Evolutionary conservation across 805 yeast species (phyloP).

Genomic region (Starmerella sp.): DNA sequence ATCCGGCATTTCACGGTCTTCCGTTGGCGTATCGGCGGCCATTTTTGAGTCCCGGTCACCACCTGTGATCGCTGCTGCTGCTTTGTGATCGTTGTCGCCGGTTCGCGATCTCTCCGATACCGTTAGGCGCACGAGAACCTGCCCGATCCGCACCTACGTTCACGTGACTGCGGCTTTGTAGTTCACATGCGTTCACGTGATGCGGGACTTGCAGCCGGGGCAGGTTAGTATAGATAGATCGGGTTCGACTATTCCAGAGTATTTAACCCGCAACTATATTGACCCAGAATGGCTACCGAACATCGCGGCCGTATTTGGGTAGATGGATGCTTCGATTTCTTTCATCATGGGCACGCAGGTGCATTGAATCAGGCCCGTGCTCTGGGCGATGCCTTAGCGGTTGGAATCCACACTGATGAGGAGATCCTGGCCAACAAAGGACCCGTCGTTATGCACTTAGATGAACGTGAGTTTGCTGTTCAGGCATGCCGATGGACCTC

Average conservation of each 20-base stretch:
- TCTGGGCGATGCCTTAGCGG: slow-evolving; percentile 61
- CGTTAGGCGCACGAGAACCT: too few relatives aligned
- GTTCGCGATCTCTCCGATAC: background rate
- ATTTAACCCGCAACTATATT: too few relatives aligned
- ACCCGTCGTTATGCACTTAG: slow-evolving; percentile 79
- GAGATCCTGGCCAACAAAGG: slow-evolving; percentile 79
- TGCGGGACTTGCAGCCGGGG: too few relatives aligned
- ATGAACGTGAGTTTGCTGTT: slow-evolving; percentile 75
- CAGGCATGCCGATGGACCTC: slow-evolving; percentile 87
- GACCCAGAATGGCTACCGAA: background rate
- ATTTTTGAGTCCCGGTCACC: background rate
- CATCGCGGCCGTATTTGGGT: slow-evolving; percentile 62
- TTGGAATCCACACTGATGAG: slow-evolving; percentile 88
- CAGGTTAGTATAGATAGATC: too few relatives aligned
- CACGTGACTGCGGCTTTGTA: too few relatives aligned
- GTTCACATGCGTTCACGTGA: too few relatives aligned
- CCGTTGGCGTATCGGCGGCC: slow-evolving; percentile 1
- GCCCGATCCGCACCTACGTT: too few relatives aligned
- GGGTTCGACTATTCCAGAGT: too few relatives aligned
- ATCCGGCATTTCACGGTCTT: slow-evolving; percentile 14
- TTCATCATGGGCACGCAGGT: slow-evolving; percentile 95
- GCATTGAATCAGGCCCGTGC: slow-evolving; percentile 90
- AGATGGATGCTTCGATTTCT: slow-evolving; percentile 96
- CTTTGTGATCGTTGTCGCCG: background rate
- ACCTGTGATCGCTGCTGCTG: background rate